Evolutionary conservation across 2,329 filamentous ascomycete species (phyloP), one percentile per base, ranked within the genome.

Genomic region (Hawksworthiomyces lignivorus): DNA sequence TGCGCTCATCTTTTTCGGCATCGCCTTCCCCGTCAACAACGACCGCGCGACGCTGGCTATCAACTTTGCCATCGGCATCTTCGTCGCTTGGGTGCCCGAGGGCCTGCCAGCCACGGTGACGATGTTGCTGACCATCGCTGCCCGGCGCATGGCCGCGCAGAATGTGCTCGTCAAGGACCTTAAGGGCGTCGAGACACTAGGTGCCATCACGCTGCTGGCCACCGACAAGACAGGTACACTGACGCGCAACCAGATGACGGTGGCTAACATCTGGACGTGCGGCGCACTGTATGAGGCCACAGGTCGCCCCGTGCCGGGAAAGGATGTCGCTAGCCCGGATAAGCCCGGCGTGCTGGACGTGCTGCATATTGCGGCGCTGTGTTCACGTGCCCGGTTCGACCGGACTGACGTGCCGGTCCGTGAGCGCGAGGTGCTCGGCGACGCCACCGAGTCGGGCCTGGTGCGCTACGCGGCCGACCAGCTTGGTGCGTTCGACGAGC

Each of bases 201-300:
- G 73, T 15, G 72, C 68, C 37, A 72, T 77, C 33, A 75, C 70
- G 30, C 44, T 53, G 7, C 68, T 82, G 37, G 81, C 77, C 53
- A 80, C 77, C 0, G 77, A 82, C 52, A 82, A 82, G 56, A 82
- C 77, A 0, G 77, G 77, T 8, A 82, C 77, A 1, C 61, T 82
- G 26, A 82, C 77, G 0, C 70, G 77, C 48, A 80, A 81, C 50
- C 74, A 74, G 50, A 81, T 81, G 75, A 73, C 65, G 4, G 71
- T 77, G 2, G 43, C 43, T 40, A n/a, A n/a, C n/a, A n/a, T n/a
- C n/a, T n/a, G n/a, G n/a, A n/a, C n/a, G n/a, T n/a, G n/a, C n/a
- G n/a, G n/a, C n/a, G n/a, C n/a, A n/a, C n/a, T n/a, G n/a, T 49
- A 45, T 15, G 36, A 42, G 70, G 73, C 44, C 73, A 72, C 15